Conservation (phyloP, 208 protist species). For the Leishmania amazonensis region DNA sequence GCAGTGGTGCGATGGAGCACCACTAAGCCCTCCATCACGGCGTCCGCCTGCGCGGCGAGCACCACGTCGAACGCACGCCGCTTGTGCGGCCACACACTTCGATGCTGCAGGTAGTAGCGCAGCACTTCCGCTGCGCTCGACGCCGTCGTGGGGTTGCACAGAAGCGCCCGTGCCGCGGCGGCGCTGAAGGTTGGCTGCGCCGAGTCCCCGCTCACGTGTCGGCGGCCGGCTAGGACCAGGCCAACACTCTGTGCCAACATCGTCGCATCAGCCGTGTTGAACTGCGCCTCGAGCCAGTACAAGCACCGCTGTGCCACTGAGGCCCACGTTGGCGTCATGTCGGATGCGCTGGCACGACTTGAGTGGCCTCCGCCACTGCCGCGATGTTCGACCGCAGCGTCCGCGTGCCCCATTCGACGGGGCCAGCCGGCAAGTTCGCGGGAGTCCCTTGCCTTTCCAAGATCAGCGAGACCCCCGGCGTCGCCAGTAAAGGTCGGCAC, state of each 20-base stretch:
- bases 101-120: constrained; percentile 10
- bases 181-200: neutral
- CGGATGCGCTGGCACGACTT: neutral
- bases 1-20: constrained; percentile 14
- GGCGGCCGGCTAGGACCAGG: neutral
- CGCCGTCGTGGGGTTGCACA: neutral
- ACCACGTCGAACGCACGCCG: constrained; percentile 16
- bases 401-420: neutral
- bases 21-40: constrained; percentile 7
- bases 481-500: constrained; percentile 13
- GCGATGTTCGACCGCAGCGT: neutral
- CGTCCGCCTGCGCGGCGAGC: constrained; percentile 19
- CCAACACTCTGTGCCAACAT: neutral
- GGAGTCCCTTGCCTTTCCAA: neutral
- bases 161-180: neutral
- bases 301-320: constrained; percentile 16
- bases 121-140: constrained; percentile 3
- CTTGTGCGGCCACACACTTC: neutral
- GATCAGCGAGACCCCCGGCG: constrained; percentile 1
- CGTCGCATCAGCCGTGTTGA: constrained; percentile 22
- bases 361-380: neutral
- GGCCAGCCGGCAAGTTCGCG: neutral
- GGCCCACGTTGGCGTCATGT: constrained; percentile 2
- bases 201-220: neutral
- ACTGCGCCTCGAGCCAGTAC: constrained; percentile 29